phyloP scores from a whole-genome alignment of 768 basidiomycete species.

The Mycena amicta region DNA sequence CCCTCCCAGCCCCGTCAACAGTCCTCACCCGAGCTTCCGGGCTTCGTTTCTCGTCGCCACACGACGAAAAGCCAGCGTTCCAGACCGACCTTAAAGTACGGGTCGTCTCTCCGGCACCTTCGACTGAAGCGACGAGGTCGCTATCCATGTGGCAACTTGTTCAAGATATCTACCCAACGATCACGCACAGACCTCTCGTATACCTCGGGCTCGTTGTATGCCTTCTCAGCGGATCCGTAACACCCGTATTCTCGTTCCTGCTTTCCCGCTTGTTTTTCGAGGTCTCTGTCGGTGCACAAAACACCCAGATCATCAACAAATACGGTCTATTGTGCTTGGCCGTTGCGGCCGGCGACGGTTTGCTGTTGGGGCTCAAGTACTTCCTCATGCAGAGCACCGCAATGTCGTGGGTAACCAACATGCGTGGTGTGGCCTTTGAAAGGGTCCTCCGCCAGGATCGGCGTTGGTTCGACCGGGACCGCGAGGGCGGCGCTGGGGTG shows the following conservation, averaged over 20 bases:
- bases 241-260: constrained; percentile 90
- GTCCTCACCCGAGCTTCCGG: constrained; percentile 46
- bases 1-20: constrained; percentile 32
- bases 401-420: constrained; percentile 69
- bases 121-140: constrained; percentile 19
- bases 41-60: constrained; percentile 60
- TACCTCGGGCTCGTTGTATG: constrained; percentile 71
- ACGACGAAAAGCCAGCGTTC: constrained; percentile 24
- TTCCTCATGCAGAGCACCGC: constrained; percentile 76
- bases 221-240: constrained; percentile 77
- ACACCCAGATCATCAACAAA: constrained; percentile 61
- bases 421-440: constrained; percentile 60
- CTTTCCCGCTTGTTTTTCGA: constrained; percentile 80
- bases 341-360: constrained; percentile 74
- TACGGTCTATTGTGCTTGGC: constrained; percentile 76
- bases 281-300: constrained; percentile 69
- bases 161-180: constrained; percentile 61
- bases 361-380: constrained; percentile 76
- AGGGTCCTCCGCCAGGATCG: constrained; percentile 80
- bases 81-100: constrained; percentile 31
- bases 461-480: constrained; percentile 75
- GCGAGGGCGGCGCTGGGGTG: constrained; percentile 53
- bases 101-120: background rate
- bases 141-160: constrained; percentile 51
- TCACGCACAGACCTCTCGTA: constrained; percentile 76